Evolutionary conservation across 2,329 filamentous ascomycete species (phyloP), one percentile per base, ranked within the genome.

Genomic region (Colletotrichum sp.): DNA sequence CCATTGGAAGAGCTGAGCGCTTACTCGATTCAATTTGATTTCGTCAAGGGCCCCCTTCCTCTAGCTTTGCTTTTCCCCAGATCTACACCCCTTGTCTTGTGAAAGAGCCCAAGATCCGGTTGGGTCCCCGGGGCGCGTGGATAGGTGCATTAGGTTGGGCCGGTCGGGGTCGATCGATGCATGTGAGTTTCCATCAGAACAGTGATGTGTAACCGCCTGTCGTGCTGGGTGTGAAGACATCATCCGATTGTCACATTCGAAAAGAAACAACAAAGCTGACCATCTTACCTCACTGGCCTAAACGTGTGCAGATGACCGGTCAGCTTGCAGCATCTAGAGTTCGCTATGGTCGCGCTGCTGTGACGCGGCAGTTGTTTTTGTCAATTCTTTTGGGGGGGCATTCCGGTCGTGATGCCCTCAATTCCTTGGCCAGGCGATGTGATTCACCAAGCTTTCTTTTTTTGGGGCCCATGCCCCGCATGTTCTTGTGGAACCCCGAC

Each of bases 371-470:
- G 9, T 63, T 61, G 18, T 48, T 32, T 21, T 48, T 48, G 13
- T 52, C 7, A 26, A 24, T 15, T 59, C 13, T 61, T 52, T 28
- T 30, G 39, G 7, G 26, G 5, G 39, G 39, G 39, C 34, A 66
- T 66, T 52, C 39, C 43, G 61, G 18, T 21, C 18, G 72, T 63
- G 57, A 64, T 65, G 28, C 18, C 21, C 30, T 63, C 26, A 70
- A 63, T 63, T 63, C 36, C 67, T 63, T 60, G 21, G 32, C 64
- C 30, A 26, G 34, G 64, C 12, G 43, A 68, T n/a, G 24, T 65
- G 73, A 68, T 65, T 69, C 60, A 34, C 21, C 18, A 8, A 24
- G 43, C 57, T 73, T 75, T 26, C 59, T 67, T 75, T 75, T 75
- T 68, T 12, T 21, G 32, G 6, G 28, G n/a, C 15, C 30, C 26